phyloP scores from a whole-genome alignment of 2,329 filamentous ascomycete genomes.

The Xylariaceae sp. region DNA sequence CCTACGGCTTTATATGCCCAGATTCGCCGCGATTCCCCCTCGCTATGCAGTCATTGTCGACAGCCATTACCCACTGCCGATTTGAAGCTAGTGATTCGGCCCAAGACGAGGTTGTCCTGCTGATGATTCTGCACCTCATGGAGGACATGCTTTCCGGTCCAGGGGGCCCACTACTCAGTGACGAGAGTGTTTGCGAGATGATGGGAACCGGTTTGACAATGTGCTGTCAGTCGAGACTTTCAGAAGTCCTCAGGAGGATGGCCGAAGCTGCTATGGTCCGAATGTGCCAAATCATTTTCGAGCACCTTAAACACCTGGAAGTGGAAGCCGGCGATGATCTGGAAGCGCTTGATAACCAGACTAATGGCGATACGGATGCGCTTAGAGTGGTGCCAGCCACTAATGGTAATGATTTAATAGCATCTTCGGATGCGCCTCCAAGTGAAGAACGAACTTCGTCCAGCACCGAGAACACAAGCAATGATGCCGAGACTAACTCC shows the following conservation, averaged over 20 bases:
- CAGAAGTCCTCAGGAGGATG: conserved; percentile 81
- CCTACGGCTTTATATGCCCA: conserved; percentile 83
- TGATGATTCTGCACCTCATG: conserved; percentile 95
- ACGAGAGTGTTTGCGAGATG: conserved; percentile 98
- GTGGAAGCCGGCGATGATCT: conserved; percentile 65
- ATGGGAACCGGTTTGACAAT: conserved; percentile 97
- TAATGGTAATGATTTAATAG: conserved; percentile 57
- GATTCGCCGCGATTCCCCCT: conserved; percentile 81
- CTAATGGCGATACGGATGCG: conserved; percentile 63
- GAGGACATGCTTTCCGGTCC: conserved; percentile 95
- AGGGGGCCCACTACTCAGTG: conserved; percentile 86
- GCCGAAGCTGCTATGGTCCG: conserved; percentile 97
- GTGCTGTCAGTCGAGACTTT: conserved; percentile 89
- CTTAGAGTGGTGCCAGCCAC: conserved; percentile 80
- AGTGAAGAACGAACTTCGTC: conserved; percentile 39
- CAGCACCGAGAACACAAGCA: conserved; percentile 38
- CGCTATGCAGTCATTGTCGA: conserved; percentile 90
- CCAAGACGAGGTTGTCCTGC: conserved; percentile 88
- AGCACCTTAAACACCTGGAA: conserved; percentile 82
- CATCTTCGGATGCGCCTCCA: conserved; percentile 42
- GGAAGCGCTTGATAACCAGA: conserved; percentile 59
- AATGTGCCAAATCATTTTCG: conserved; percentile 99
- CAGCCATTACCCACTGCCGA: conserved; percentile 93
- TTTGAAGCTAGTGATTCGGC: conserved; percentile 95
- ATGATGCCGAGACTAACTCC: conserved; percentile 26